Base-by-base conservation (phyloP, 2,329 filamentous ascomycete species). In the Fusarium dimerum region DNA sequence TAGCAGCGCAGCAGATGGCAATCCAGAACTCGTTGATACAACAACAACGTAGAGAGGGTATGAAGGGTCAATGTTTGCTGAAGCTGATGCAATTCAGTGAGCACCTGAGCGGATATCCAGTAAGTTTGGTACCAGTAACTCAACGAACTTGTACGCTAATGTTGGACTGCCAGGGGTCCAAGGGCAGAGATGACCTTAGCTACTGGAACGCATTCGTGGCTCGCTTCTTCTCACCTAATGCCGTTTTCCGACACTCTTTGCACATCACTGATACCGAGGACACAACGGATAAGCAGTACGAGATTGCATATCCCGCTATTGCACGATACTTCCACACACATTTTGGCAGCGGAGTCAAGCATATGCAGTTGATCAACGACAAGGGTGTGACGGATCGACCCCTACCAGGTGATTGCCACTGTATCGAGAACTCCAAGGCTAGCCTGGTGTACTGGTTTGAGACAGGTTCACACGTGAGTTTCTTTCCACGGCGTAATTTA, bases 371-470 rank as follows among this genome's bases (percentile, higher is more conserved):
- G 68, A 84, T 92, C 18, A 81, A 96, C 64, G 92, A 96, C 62
- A 86, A 84, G 65, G 78, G 78, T 2, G 78, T 75, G 2, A 72
- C 72, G 0, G 84, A 87, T 57, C 78, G 77, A 46, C 73, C 78
- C 10, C 70, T 89, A 36, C 77, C 81, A 2, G 83, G 81, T 51
- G 85, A 87, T 44, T 84, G 84, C 43, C 85, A 89, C 64, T 86
- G 86, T 61, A 87, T 97, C 18, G 88, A 90, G 62, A 91, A 90
- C 66, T 76, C 77, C 20, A 89, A 85, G 64, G 86, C 91, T 26
- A 94, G 85, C 65, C 84, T 97, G 51, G 87, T 94, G 6, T 95
- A 96, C 68, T 95, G 90, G 83, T 97, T 93, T 66, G 84, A 89
- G 47, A 90, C 88, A 56, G 88, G 87, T 47, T 89, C 88, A 54